These are phyloP conservation scores for Tetramitus jugosus DNA, from an alignment of 208 protist genomes.

Conservation along the genomic window DNA sequence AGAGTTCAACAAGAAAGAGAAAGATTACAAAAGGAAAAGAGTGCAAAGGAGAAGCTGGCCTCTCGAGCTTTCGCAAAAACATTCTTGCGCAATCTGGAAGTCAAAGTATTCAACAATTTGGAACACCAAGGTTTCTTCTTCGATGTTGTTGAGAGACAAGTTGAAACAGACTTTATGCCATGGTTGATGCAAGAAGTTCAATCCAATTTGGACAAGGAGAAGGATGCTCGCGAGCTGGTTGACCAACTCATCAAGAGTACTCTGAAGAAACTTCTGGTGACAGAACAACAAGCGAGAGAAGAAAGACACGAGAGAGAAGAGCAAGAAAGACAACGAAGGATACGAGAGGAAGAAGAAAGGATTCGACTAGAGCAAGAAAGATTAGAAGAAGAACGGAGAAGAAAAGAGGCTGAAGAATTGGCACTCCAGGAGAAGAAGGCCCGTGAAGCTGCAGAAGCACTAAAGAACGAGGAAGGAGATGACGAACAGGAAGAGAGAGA, in stretches of 20 bases:
- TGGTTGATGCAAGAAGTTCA: conserved; percentile 75
- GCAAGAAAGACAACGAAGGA: conserved; percentile 5
- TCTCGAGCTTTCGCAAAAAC: conserved; percentile 79
- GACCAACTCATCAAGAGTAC: conserved; percentile 37
- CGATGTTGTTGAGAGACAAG: conserved; percentile 78
- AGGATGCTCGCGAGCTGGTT: conserved; percentile 57
- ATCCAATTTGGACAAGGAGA: conserved; percentile 65
- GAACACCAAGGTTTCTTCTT: conserved; percentile 88
- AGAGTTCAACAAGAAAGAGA: conserved; percentile 82
- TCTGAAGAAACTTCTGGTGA: neutral
- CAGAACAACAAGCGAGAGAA: neutral
- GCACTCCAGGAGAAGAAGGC: no score
- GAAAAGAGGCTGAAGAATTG: neutral
- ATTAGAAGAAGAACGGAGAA: neutral
- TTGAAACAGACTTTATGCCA: conserved; percentile 84
- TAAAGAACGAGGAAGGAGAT: no score
- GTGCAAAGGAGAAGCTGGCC: conserved; percentile 77
- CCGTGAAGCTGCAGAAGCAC: no score
- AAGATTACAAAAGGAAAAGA: conserved; percentile 66
- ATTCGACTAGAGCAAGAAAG: neutral
- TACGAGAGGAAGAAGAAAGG: neutral
- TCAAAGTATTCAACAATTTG: conserved; percentile 74
- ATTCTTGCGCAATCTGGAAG: conserved; percentile 79
- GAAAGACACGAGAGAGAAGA: neutral
- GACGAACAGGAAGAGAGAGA: no score